Evolutionary conservation across 2,329 filamentous ascomycete genomes (phyloP), one percentile per base, ranked within the genome.

Genomic region (Cytospora piceae): DNA sequence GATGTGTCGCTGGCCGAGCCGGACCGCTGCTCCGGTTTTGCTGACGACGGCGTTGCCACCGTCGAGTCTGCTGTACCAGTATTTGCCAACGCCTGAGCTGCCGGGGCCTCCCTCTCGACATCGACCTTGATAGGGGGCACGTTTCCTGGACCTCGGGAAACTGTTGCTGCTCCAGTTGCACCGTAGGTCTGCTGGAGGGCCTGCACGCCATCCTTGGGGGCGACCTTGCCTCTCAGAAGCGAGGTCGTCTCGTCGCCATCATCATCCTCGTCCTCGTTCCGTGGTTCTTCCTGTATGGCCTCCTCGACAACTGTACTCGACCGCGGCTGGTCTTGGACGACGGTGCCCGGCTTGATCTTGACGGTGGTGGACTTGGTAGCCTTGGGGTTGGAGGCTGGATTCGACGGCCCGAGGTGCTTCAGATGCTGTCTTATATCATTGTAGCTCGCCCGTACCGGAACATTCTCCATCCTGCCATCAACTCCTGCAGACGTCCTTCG

Each of bases 371-470:
- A 85, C 22, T 83, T 82, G 1, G 87, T 89, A 64, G 82, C 83
- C 74, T 85, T 87, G 1, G 88, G 88, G 63, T 88, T 87, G 20
- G 84, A 83, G 7, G 88, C 88, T 24, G 85, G 83, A 72, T 90
- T 91, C 1, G 87, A 89, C 0, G 88, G 88, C 0, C 88, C 88
- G 0, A 90, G 83, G 68, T 87, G 83, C 69, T 87, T 88, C 54
- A 90, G 78, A 69, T 89, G 85, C 71, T 87, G 82, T 71, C 81
- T 83, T 78, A 89, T 86, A 60, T 90, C 87, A 60, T 86, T 82
- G 34, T 88, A 78, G 60, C 86, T 89, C 6, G 85, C 83, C 70
- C 86, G 84, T 6, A 89, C 79, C 1, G 86, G 79, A 8, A 89
- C 79, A 49, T 76, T 78, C n/a, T 80, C 74, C 32, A 78, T 70